These are phyloP conservation scores for Boletellus dicymbophilus DNA, from an alignment of 1,284 basidiomycete genomes.

Conservation along the genomic window DNA sequence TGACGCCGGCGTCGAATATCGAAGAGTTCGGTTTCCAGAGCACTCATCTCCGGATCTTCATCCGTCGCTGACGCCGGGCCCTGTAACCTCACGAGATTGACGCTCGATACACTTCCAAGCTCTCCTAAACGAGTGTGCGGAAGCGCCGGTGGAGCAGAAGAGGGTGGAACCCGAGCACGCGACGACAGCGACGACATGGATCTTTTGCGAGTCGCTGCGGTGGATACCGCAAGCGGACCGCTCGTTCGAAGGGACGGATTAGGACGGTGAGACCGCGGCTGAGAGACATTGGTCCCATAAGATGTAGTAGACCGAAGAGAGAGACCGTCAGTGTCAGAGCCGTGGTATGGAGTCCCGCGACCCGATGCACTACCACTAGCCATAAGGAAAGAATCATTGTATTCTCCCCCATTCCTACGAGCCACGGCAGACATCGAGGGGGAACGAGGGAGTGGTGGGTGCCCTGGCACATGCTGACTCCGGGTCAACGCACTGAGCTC, in stretches of 20 bases:
- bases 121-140: conserved; percentile 27
- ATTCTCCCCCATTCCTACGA: conserved; percentile 29
- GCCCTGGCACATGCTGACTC: conserved; percentile 40
- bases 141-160: conserved; percentile 17
- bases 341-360: conserved; percentile 31
- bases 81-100: conserved; percentile 47
- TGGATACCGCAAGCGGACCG: conserved; percentile 14
- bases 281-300: conserved; percentile 34
- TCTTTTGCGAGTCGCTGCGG: conserved; percentile 41
- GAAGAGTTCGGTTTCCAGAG: conserved; percentile 45
- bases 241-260: conserved; percentile 27
- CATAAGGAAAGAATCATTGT: conserved; percentile 26
- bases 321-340: conserved; percentile 30
- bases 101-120: conserved; percentile 46
- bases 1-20: conserved; percentile 63
- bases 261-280: conserved; percentile 32
- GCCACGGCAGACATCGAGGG: conserved; percentile 31
- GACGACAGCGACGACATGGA: conserved; percentile 53
- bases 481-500: conserved; percentile 68
- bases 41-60: conserved; percentile 34
- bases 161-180: conserved; percentile 30
- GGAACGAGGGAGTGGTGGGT: conserved; percentile 26
- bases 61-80: conserved; percentile 50
- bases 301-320: conserved; percentile 33
- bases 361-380: conserved; percentile 29